phyloP scores from a whole-genome alignment of 345 rosid species.

The Odontarrhena argentea region DNA sequence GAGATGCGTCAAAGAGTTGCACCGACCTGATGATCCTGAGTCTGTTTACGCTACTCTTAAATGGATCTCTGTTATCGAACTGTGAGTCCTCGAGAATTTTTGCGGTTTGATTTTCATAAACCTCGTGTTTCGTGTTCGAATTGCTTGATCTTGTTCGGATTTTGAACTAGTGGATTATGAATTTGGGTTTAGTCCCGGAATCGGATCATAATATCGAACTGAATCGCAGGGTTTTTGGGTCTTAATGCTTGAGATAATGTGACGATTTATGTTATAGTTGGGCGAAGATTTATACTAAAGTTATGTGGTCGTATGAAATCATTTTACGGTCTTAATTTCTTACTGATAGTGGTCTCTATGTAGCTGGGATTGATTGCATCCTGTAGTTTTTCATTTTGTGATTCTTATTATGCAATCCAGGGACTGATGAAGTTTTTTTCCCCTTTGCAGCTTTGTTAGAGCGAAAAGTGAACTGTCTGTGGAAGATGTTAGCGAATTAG shows the following conservation, averaged over 20 bases:
- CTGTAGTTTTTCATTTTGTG: conserved; percentile 18
- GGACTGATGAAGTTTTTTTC: neutral
- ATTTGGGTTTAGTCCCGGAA: neutral
- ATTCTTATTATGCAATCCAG: conserved; percentile 7
- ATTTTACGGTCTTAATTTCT: conserved; percentile 3
- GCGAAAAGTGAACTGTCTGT: conserved; percentile 85
- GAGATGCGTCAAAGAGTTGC: conserved; percentile 57
- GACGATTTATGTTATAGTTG: neutral
- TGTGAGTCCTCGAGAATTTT: conserved; percentile 50
- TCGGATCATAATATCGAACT: conserved; percentile 5
- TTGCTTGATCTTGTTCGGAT: conserved; percentile 16
- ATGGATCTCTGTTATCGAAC: conserved; percentile 89
- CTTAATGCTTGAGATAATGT: neutral
- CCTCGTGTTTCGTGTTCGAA: conserved; percentile 22
- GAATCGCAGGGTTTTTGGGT: conserved; percentile 17
- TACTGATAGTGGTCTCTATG: conserved; percentile 16
- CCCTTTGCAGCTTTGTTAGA: conserved; percentile 67
- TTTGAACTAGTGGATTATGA: conserved; percentile 14
- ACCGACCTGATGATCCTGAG: conserved; percentile 83
- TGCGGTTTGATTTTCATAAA: conserved; percentile 21
- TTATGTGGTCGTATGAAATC: neutral
- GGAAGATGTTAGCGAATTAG: conserved; percentile 72
- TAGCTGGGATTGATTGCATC: conserved; percentile 28
- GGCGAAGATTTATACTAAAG: conserved; percentile 4
- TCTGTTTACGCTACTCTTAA: conserved; percentile 88